phyloP scores from a whole-genome alignment of 2,329 filamentous ascomycete genomes.

The Exophiala sp. region DNA sequence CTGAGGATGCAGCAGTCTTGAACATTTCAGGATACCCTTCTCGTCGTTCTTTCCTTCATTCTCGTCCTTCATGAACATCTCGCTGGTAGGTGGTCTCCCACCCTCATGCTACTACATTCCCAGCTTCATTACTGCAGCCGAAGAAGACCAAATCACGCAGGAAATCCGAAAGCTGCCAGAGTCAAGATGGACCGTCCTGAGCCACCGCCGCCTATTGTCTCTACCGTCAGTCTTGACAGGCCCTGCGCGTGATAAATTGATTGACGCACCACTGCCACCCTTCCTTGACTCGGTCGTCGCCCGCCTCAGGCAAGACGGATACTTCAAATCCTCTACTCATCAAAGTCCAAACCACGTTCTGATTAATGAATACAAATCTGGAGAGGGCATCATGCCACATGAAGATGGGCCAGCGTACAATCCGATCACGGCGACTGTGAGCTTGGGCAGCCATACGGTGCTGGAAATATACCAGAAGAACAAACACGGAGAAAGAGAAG shows the following conservation, averaged over 20 bases:
- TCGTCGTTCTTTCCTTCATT: no score
- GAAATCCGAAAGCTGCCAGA: conserved; percentile 65
- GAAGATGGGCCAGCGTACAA: conserved; percentile 89
- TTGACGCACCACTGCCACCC: conserved; percentile 65
- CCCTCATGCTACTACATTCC: conserved; percentile 76
- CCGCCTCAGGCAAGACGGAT: conserved; percentile 47
- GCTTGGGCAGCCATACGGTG: conserved; percentile 72
- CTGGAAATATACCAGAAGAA: conserved; percentile 69
- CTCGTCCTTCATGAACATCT: conserved; percentile 37
- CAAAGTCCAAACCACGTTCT: conserved; percentile 80
- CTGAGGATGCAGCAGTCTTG: background rate
- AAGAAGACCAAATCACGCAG: conserved; percentile 67
- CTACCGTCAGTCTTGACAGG: conserved; percentile 81
- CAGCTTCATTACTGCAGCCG: conserved; percentile 72
- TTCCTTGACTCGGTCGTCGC: conserved; percentile 70
- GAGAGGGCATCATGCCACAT: conserved; percentile 94
- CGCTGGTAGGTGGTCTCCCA: conserved; percentile 56
- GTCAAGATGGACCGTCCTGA: conserved; percentile 79
- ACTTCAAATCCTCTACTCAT: conserved; percentile 68
- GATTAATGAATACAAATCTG: conserved; percentile 85
- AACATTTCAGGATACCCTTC: background rate
- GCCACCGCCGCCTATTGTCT: conserved; percentile 85
- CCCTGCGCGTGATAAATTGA: conserved; percentile 59
- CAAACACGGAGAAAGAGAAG: conserved; percentile 21
- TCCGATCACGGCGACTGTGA: conserved; percentile 86